A percentile compares a stretch with the other conserved stretches of the same genome.
Evolutionary conservation across 164 flowering plant species (phyloP).

Genomic region (Stephania japonica): DNA sequence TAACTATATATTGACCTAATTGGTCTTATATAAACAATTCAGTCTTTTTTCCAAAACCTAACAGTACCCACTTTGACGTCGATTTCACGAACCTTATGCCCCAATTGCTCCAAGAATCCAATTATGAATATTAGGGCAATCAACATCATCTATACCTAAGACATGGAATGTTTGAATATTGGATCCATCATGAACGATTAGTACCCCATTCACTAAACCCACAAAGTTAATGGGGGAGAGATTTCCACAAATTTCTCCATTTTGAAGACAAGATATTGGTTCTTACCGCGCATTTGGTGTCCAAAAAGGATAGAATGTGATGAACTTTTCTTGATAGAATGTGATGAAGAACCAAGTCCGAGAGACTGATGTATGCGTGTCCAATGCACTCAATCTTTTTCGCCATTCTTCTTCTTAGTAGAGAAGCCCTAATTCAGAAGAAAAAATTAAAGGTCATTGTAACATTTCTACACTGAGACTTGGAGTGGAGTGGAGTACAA

Average conservation of each 20-base stretch:
- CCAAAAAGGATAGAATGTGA: slow-evolving; percentile 1
- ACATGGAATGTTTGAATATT: not conserved
- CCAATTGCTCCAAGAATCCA: not conserved
- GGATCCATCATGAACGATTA: not conserved
- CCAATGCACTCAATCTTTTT: not conserved
- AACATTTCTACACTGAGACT: too few relatives aligned
- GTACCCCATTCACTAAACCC: not conserved
- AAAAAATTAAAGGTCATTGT: too few relatives aligned
- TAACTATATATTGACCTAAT: too few relatives aligned
- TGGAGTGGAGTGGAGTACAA: too few relatives aligned
- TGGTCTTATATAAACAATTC: too few relatives aligned
- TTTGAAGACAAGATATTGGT: slow-evolving; percentile 3
- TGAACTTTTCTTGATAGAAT: too few relatives aligned
- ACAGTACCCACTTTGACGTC: not conserved
- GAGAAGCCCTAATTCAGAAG: too few relatives aligned
- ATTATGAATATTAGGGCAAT: not conserved
- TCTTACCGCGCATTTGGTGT: not conserved
- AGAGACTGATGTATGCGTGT: not conserved
- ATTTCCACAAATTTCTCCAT: slow-evolving; percentile 4
- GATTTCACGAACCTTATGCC: not conserved
- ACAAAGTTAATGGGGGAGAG: not conserved
- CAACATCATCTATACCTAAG: not conserved
- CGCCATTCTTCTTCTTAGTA: not conserved
- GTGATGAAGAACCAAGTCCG: not conserved
- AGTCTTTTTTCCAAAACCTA: too few relatives aligned